A percentile compares a stretch with the other conserved stretches of the same genome.
These are phyloP conservation scores for Pseudogymnoascus sp. DNA, from an alignment of 2,329 filamentous ascomycete species.

Conservation along the genomic window DNA sequence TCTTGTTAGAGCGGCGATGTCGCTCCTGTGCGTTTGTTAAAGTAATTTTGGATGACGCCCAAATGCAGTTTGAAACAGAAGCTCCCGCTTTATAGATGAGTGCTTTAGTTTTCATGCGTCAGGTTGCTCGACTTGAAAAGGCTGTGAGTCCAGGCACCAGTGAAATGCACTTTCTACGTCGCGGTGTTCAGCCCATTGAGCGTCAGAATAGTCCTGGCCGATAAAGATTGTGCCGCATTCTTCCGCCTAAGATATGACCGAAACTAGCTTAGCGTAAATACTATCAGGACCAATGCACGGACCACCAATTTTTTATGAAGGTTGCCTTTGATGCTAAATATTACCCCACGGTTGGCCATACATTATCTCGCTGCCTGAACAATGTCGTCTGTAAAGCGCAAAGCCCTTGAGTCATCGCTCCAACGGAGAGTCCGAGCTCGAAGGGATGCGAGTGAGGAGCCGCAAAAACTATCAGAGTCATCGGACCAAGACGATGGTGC, in stretches of 20 bases:
- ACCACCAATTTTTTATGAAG: constrained; percentile 7
- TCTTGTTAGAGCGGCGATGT: not conserved
- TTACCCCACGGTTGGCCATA: not conserved
- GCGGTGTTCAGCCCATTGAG: not conserved
- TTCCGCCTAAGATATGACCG: not conserved
- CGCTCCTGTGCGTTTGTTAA: not conserved
- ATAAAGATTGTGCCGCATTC: constrained; percentile 6
- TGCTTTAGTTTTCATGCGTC: not conserved
- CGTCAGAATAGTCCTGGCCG: not conserved
- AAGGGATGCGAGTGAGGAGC: constrained; percentile 22
- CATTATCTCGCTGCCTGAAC: constrained; percentile 2
- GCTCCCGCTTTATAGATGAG: not conserved
- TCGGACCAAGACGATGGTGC: constrained; percentile 25
- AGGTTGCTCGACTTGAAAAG: not conserved
- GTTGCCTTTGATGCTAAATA: not conserved
- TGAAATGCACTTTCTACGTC: not conserved
- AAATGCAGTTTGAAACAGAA: not conserved
- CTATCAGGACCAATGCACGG: not conserved
- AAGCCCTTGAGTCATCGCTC: constrained; percentile 18
- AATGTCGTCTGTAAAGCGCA: constrained; percentile 25
- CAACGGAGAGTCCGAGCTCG: constrained; percentile 25
- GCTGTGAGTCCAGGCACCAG: not conserved
- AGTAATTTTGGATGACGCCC: not conserved
- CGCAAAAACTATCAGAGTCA: constrained; percentile 28
- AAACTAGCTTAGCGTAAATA: not conserved